Evolutionary conservation across 129 eudicot species (phyloP).

Genomic region (Apium graveolens): DNA sequence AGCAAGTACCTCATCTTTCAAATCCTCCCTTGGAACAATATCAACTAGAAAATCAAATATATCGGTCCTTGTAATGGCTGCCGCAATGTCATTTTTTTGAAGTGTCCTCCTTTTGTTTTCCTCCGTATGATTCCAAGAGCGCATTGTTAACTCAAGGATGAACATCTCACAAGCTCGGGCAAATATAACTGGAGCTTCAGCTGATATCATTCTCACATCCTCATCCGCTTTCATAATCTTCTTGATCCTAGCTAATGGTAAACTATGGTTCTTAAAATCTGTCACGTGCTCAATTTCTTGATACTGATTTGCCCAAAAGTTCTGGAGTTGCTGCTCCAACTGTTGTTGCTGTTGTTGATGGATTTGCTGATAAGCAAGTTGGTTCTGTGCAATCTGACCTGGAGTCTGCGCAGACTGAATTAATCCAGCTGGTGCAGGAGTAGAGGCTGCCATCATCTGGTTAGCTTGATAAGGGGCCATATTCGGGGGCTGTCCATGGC

Average conservation of each 20-base stretch:
- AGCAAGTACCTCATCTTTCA: constrained; percentile 45
- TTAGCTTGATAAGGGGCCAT: background rate
- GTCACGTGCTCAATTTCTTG: constrained; percentile 46
- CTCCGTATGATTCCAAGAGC: constrained; percentile 58
- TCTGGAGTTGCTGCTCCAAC: constrained; percentile 48
- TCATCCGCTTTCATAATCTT: background rate
- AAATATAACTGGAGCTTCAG: constrained; percentile 3
- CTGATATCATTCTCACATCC: constrained; percentile 6
- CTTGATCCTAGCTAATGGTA: constrained; percentile 25
- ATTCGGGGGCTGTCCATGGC: background rate
- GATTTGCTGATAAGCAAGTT: constrained; percentile 52
- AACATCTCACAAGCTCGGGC: constrained; percentile 7
- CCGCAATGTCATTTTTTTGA: constrained; percentile 57
- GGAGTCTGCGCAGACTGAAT: background rate
- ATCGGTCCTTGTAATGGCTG: constrained; percentile 19
- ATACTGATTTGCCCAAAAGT: constrained; percentile 43
- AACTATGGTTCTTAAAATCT: constrained; percentile 55
- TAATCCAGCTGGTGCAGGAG: background rate
- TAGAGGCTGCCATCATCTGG: background rate
- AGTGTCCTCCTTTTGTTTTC: constrained; percentile 56
- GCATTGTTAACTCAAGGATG: constrained; percentile 36
- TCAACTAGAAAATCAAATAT: constrained; percentile 1
- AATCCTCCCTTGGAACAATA: constrained; percentile 32
- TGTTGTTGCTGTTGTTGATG: constrained; percentile 58
- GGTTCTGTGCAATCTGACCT: constrained; percentile 44